phyloP scores from a whole-genome alignment of 345 rosid genomes.

The Mangifera indica region DNA sequence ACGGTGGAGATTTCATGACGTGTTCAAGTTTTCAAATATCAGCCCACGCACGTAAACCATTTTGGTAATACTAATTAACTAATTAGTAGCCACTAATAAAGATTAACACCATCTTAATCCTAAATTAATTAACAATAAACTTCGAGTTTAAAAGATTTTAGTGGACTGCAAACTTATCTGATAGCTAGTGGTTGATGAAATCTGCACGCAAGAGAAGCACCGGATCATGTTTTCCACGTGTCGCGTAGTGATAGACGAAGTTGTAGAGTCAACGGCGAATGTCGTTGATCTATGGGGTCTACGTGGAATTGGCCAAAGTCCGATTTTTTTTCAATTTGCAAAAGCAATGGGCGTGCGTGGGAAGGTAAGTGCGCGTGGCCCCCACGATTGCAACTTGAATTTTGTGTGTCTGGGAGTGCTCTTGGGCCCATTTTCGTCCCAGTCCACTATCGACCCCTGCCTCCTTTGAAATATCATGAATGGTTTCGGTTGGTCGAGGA shows the following conservation, averaged over 20 bases:
- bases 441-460: not conserved
- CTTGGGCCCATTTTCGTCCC: not conserved
- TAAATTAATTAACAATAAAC: not conserved
- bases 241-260: not conserved
- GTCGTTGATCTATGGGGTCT: not conserved
- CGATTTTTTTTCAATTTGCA: not conserved
- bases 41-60: too few relatives aligned
- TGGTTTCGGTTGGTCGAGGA: too few relatives aligned
- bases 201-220: not conserved
- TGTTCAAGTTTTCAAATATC: not conserved
- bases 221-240: not conserved
- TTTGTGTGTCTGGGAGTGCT: not conserved
- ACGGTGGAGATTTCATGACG: not conserved
- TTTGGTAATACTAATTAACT: too few relatives aligned
- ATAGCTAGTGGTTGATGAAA: not conserved
- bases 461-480: too few relatives aligned
- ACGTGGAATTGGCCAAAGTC: not conserved
- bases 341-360: not conserved
- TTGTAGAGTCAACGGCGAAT: not conserved
- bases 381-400: not conserved
- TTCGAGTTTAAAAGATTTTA: not conserved
- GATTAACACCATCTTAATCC: not conserved
- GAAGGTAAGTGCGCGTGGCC: conserved; percentile 1
- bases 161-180: not conserved
- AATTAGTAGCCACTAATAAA: not conserved